phyloP scores from a whole-genome alignment of 768 basidiomycete species.

The Lepiota brunneoincarnata region DNA sequence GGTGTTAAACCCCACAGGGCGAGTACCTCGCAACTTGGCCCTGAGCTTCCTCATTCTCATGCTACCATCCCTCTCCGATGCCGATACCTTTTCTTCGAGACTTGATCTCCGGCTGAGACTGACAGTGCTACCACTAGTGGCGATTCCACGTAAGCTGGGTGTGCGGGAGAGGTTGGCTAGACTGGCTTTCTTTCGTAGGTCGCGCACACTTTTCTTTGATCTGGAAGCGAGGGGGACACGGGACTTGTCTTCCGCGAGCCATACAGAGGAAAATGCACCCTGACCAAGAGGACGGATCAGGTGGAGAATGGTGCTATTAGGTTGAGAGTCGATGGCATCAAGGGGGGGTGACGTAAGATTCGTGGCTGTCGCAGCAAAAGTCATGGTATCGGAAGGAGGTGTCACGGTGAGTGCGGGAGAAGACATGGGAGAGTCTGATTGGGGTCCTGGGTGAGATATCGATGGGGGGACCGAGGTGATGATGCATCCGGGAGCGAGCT shows the following conservation, averaged over 20 bases:
- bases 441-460: slow-evolving; percentile 6
- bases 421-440: slow-evolving; percentile 14
- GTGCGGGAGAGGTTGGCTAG: slow-evolving; percentile 20
- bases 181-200: slow-evolving; percentile 29
- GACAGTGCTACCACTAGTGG: slow-evolving; percentile 6
- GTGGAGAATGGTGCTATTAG: slow-evolving; percentile 22
- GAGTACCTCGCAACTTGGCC: slow-evolving; percentile 25
- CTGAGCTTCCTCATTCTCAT: slow-evolving; percentile 22
- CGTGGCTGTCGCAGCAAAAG: not conserved
- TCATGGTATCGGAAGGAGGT: slow-evolving; percentile 10
- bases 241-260: slow-evolving; percentile 62
- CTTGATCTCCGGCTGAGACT: slow-evolving; percentile 12
- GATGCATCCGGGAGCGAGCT: slow-evolving; percentile 21
- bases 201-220: slow-evolving; percentile 39
- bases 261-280: slow-evolving; percentile 75
- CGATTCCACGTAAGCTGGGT: slow-evolving; percentile 20
- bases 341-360: slow-evolving; percentile 14
- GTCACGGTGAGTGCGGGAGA: slow-evolving; percentile 15
- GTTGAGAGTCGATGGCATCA: slow-evolving; percentile 24
- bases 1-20: slow-evolving; percentile 13
- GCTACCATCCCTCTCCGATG: slow-evolving; percentile 6
- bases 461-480: slow-evolving; percentile 19
- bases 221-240: slow-evolving; percentile 40
- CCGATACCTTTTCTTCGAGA: not conserved
- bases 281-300: slow-evolving; percentile 59